A percentile compares a stretch with the other conserved stretches of the same genome.
Conservation (phyloP, 2,329 filamentous ascomycete species). For the Alternaria sp. region DNA sequence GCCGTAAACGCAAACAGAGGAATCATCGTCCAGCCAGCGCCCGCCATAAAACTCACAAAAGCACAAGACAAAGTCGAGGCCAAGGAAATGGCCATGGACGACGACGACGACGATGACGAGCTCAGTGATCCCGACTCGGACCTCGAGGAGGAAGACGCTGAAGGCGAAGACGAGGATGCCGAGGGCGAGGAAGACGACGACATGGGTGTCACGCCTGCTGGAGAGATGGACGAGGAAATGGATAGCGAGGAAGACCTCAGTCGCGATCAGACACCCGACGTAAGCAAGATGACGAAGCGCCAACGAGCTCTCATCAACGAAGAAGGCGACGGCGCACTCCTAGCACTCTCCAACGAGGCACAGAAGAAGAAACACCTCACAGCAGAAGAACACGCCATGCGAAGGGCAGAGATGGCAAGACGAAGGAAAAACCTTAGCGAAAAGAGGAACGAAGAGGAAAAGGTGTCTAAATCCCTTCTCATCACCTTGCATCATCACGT, state of each 20-base stretch:
- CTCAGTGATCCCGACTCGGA: conserved; percentile 53
- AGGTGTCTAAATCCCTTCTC: conserved; percentile 56
- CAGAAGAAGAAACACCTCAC: conserved; percentile 77
- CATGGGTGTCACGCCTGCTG: conserved; percentile 45
- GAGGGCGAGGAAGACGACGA: conserved; percentile 55
- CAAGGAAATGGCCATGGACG: conserved; percentile 61
- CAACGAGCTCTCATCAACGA: conserved; percentile 68
- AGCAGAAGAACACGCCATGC: conserved; percentile 76
- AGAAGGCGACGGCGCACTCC: conserved; percentile 57
- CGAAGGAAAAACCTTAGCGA: conserved; percentile 77
- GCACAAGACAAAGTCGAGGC: conserved; percentile 57
- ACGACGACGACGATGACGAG: conserved; percentile 58
- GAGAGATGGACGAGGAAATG: conserved; percentile 52
- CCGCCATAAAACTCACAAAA: conserved; percentile 44
- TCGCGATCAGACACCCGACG: conserved; percentile 67
- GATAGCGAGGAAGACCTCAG: conserved; percentile 65
- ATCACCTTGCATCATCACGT: not conserved
- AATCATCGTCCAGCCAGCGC: conserved; percentile 48
- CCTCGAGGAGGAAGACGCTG: conserved; percentile 57
- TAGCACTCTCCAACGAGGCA: conserved; percentile 69
- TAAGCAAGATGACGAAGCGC: conserved; percentile 72
- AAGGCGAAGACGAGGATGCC: conserved; percentile 56
- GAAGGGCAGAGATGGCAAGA: conserved; percentile 76
- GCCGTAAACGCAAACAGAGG: conserved; percentile 34
- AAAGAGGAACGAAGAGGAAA: conserved; percentile 81